These are phyloP conservation scores for Psilocybe tampanensis DNA, from an alignment of 768 basidiomycete genomes.

Conservation along the genomic window DNA sequence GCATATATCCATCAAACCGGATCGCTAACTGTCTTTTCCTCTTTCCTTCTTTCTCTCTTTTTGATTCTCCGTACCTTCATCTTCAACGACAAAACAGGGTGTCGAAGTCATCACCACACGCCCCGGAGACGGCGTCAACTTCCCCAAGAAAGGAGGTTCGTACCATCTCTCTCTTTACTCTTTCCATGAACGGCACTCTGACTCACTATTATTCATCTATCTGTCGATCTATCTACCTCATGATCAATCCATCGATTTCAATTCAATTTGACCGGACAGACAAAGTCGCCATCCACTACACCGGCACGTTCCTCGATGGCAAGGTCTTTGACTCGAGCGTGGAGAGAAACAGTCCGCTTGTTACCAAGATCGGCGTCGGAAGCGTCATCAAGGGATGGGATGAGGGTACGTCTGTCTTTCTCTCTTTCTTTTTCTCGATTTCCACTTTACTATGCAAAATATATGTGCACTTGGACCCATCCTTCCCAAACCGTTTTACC, in stretches of 20 bases:
- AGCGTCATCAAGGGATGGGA: conserved; percentile 93
- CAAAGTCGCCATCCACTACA: conserved; percentile 76
- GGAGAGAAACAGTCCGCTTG: conserved; percentile 66
- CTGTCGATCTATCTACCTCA: too few species aligned
- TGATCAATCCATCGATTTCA: too few species aligned
- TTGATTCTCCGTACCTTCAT: neutral
- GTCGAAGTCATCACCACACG: conserved; percentile 61
- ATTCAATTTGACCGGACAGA: conserved; percentile 52
- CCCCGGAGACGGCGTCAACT: conserved; percentile 64
- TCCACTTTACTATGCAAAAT: conserved; percentile 21
- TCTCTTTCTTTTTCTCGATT: conserved; percentile 2
- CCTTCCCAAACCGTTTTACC: neutral
- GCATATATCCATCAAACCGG: neutral
- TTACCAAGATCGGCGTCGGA: conserved; percentile 73
- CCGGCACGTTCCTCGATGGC: conserved; percentile 69
- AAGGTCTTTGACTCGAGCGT: conserved; percentile 74
- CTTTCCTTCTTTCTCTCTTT: neutral
- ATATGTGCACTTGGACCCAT: too few species aligned
- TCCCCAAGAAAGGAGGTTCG: conserved; percentile 74
- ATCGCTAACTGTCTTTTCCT: neutral
- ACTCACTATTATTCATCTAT: too few species aligned
- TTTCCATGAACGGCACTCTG: neutral
- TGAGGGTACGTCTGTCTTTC: conserved; percentile 57
- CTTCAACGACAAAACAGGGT: too few species aligned
- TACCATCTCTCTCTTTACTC: conserved; percentile 17